A percentile compares a stretch with the other conserved stretches of the same genome.
These are phyloP conservation scores for Zalaria sp. DNA, from an alignment of 2,329 filamentous ascomycete species.

Conservation along the genomic window DNA sequence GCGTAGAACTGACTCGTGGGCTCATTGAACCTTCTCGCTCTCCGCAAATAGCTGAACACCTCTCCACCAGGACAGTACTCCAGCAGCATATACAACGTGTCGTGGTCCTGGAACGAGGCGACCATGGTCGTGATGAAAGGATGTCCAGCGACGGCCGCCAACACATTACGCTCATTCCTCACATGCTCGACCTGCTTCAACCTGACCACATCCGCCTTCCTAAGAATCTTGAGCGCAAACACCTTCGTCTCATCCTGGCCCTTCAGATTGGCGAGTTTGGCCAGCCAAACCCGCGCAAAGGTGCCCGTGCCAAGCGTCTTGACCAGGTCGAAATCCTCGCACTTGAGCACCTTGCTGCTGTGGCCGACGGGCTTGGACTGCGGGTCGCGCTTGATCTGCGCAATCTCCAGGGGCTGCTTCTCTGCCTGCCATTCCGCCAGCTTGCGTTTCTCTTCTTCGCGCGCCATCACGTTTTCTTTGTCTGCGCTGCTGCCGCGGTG, in stretches of 20 bases:
- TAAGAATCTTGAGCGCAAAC: conserved; percentile 70
- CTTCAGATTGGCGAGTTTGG: conserved; percentile 43
- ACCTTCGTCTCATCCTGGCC: conserved; percentile 47
- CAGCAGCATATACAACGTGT: conserved; percentile 70
- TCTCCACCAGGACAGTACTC: conserved; percentile 76
- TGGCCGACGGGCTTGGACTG: conserved; percentile 31
- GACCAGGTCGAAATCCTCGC: conserved; percentile 55
- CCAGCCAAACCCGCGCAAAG: conserved; percentile 71
- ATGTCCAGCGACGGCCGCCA: conserved; percentile 63
- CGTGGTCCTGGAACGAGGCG: conserved; percentile 65
- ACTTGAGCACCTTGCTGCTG: conserved; percentile 30
- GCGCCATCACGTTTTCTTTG: conserved; percentile 15
- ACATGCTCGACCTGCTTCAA: conserved; percentile 82
- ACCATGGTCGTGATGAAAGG: conserved; percentile 72
- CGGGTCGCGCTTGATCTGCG: conserved; percentile 28
- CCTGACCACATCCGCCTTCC: conserved; percentile 55
- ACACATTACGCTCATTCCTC: conserved; percentile 65
- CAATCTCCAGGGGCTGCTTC: conserved; percentile 26
- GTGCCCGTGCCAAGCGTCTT: conserved; percentile 68
- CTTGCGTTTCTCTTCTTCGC: conserved; percentile 32
- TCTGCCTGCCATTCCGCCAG: conserved; percentile 33
- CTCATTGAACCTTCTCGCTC: conserved; percentile 67
- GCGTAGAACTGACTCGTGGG: conserved; percentile 67
- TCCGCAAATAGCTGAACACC: conserved; percentile 69
- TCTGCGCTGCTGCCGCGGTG: conserved; percentile 16